Evolutionary conservation across 768 basidiomycete genomes (phyloP).

Genomic region (Tylopilus rubrobrunneus): DNA sequence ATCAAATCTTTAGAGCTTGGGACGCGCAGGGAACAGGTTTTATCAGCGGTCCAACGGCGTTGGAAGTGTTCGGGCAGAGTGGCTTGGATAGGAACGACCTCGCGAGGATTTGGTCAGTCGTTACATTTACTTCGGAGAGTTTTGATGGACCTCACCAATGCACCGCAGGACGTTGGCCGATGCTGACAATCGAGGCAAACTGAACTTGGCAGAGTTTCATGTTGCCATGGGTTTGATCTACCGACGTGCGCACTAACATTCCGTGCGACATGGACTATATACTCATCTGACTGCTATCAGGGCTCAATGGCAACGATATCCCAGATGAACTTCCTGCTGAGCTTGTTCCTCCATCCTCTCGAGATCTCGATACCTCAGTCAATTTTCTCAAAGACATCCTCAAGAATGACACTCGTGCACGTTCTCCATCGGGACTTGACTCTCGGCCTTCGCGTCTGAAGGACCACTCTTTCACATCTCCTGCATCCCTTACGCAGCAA

Average conservation of each 20-base stretch:
- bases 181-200: conserved; percentile 88
- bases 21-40: conserved; percentile 78
- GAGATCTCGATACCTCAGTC: conserved; percentile 86
- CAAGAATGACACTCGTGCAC: conserved; percentile 77
- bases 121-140: neutral
- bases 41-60: conserved; percentile 77
- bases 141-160: neutral
- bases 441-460: conserved; percentile 58
- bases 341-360: conserved; percentile 86
- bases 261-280: neutral
- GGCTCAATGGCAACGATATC: conserved; percentile 86
- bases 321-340: conserved; percentile 86
- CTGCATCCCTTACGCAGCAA: conserved; percentile 43
- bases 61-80: conserved; percentile 93
- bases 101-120: conserved; percentile 84
- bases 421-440: conserved; percentile 53
- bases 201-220: conserved; percentile 95
- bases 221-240: conserved; percentile 99
- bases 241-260: conserved; percentile 60
- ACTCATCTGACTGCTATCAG: conserved; percentile 37
- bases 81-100: conserved; percentile 86
- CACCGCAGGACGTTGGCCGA: conserved; percentile 82
- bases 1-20: conserved; percentile 97
- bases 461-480: conserved; percentile 65
- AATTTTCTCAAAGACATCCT: conserved; percentile 86